Conservation (phyloP, 768 basidiomycete genomes). For the Melanogaster broomeanus region DNA sequence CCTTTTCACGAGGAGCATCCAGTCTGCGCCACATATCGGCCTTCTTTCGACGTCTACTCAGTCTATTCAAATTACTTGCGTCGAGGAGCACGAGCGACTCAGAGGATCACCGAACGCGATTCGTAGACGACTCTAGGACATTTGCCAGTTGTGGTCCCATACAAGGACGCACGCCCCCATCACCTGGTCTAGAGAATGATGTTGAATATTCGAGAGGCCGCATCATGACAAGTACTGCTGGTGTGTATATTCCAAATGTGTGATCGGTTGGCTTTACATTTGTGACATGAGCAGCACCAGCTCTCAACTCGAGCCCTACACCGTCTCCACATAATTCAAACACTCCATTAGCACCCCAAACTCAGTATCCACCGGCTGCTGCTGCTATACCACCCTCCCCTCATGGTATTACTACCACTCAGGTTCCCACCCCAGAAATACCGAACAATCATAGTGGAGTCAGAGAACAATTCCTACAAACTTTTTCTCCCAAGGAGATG, state of each 20-base stretch:
- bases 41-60: neutral
- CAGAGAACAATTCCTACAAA: neutral
- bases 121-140: neutral
- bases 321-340: neutral
- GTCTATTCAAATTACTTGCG: neutral
- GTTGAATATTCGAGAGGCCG: neutral
- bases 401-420: neutral
- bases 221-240: neutral
- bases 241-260: neutral
- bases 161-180: too few species aligned
- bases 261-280: neutral
- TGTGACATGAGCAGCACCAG: neutral
- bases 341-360: neutral
- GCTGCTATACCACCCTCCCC: neutral
- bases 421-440: neutral
- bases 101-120: too few species aligned
- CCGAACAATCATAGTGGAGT: neutral
- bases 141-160: neutral
- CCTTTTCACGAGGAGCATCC: neutral
- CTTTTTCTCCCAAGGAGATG: neutral
- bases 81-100: neutral
- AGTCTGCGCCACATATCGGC: neutral
- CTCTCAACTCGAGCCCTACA: neutral
- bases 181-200: neutral
- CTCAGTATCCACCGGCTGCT: neutral